These are phyloP conservation scores for Urochloa ruziziensis DNA, from an alignment of 176 grass and related monocot species.

Conservation along the genomic window DNA sequence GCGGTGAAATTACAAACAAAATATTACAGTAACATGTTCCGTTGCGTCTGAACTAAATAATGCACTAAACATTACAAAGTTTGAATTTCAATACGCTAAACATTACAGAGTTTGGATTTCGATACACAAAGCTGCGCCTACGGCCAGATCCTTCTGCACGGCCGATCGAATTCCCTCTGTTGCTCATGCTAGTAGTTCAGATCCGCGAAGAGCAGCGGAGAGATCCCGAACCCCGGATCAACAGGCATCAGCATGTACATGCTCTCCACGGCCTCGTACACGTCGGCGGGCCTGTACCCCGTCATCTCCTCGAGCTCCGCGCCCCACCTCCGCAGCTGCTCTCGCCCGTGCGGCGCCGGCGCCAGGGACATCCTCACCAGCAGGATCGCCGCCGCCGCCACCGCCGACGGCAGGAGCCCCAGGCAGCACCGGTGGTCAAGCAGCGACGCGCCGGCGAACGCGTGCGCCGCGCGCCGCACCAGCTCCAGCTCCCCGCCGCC, in stretches of 20 bases:
- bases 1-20: too few relatives aligned
- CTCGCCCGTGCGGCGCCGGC: background rate
- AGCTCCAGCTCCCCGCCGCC: background rate
- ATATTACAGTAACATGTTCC: too few relatives aligned
- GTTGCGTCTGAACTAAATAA: too few relatives aligned
- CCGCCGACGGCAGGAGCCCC: background rate
- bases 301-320: background rate
- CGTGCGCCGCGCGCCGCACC: background rate
- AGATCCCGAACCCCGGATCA: background rate
- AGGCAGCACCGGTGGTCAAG: background rate
- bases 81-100: too few relatives aligned
- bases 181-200: background rate
- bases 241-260: background rate
- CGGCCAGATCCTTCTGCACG: background rate
- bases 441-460: background rate
- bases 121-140: background rate
- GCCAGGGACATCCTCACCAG: background rate
- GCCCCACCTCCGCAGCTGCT: background rate
- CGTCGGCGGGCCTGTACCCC: background rate
- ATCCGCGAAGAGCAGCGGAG: background rate
- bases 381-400: slow-evolving; percentile 5
- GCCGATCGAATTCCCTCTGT: background rate
- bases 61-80: too few relatives aligned
- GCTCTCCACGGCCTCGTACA: background rate
- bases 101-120: too few relatives aligned